Percentiles rank a stretch among this genome's conserved stretches.
phyloP scores from a whole-genome alignment of 1,284 basidiomycete genomes.

The Quambalaria eucalypti region DNA sequence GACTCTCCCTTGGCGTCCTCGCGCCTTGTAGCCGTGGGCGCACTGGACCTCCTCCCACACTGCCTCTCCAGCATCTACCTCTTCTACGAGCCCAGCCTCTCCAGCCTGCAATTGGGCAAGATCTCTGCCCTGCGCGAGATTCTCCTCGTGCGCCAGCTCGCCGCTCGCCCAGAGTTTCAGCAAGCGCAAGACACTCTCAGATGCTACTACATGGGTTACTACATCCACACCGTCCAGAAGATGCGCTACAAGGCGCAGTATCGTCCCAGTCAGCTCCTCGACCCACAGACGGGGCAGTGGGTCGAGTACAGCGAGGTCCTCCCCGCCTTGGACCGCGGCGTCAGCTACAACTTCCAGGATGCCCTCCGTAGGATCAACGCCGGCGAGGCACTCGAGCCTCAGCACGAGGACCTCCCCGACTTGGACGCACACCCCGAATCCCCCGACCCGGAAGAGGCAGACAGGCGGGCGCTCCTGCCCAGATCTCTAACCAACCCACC shows the following conservation, averaged over 20 bases:
- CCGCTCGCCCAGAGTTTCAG: background rate
- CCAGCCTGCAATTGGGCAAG: conserved; percentile 71
- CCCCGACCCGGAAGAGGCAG: too few species aligned
- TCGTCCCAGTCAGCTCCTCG: conserved; percentile 72
- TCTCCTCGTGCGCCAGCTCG: conserved; percentile 22
- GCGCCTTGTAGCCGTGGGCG: conserved; percentile 73
- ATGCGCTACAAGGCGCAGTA: conserved; percentile 97
- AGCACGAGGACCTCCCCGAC: too few species aligned
- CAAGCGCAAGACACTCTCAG: background rate
- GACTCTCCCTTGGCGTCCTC: too few species aligned
- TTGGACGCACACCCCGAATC: too few species aligned
- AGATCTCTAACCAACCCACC: too few species aligned
- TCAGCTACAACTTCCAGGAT: background rate
- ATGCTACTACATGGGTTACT: conserved; percentile 1
- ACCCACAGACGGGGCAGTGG: conserved; percentile 58
- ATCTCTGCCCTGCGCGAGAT: conserved; percentile 34
- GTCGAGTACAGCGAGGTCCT: background rate
- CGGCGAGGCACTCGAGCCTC: too few species aligned
- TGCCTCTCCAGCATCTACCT: conserved; percentile 95
- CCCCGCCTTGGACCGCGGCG: background rate
- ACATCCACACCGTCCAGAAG: conserved; percentile 59
- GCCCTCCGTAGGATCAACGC: background rate
- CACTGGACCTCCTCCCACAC: conserved; percentile 78
- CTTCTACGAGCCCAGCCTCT: conserved; percentile 75
- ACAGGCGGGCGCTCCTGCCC: too few species aligned